Conservation (phyloP, 2,329 filamentous ascomycete species). For the Hysterium pulicare region DNA sequence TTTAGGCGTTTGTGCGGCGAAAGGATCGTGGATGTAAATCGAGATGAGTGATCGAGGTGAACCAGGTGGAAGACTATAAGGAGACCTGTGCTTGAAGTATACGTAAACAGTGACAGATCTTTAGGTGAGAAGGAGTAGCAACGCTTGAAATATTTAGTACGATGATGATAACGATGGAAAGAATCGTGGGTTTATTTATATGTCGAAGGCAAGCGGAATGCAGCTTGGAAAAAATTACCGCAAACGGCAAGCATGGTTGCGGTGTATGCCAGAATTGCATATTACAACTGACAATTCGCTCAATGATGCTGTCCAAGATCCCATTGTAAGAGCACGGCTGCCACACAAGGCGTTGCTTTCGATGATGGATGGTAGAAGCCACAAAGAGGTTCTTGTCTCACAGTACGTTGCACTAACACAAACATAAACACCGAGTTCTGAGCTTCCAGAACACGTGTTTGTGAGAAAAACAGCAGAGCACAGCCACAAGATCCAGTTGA, state of each 20-base stretch:
- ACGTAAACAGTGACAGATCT: background rate
- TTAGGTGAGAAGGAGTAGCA: background rate
- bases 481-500: too few relatives aligned
- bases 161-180: background rate
- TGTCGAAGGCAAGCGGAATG: slow-evolving; percentile 1
- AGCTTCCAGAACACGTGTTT: too few relatives aligned
- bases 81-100: too few relatives aligned
- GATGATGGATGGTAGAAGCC: too few relatives aligned
- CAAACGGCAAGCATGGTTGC: slow-evolving; percentile 2
- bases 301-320: background rate
- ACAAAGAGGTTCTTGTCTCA: too few relatives aligned
- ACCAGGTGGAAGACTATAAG: too few relatives aligned
- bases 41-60: background rate
- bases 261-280: background rate
- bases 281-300: background rate
- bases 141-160: background rate
- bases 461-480: too few relatives aligned
- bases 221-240: background rate
- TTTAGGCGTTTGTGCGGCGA: background rate
- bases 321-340: too few relatives aligned
- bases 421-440: too few relatives aligned
- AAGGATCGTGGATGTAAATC: background rate
- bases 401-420: too few relatives aligned
- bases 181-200: background rate
- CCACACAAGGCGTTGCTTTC: too few relatives aligned